phyloP scores from a whole-genome alignment of 2,329 filamentous ascomycete species.

The Colletotrichum tamarilloi region DNA sequence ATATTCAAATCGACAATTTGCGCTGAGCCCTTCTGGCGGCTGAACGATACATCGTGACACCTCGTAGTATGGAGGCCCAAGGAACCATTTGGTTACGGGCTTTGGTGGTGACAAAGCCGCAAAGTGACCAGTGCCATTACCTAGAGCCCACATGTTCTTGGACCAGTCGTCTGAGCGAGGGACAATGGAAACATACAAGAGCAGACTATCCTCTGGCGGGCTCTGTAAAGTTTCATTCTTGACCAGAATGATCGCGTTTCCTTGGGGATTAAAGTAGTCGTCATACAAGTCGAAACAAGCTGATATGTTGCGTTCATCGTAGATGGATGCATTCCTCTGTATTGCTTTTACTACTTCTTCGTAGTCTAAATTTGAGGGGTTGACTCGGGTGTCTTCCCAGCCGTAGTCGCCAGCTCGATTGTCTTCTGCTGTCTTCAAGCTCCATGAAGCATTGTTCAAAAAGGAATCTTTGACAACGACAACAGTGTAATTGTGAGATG shows the following conservation, averaged over 20 bases:
- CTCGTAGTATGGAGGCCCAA: neutral
- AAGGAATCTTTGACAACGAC: constrained; percentile 17
- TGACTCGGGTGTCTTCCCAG: constrained; percentile 5
- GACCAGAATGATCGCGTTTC: neutral
- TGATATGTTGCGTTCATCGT: neutral
- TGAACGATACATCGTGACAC: neutral
- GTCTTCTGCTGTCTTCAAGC: neutral
- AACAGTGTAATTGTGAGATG: constrained; percentile 16
- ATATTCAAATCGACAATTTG: neutral
- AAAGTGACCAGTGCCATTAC: constrained; percentile 2
- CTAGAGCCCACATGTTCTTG: constrained; percentile 19
- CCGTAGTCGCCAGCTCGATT: constrained; percentile 7
- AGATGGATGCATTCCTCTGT: neutral
- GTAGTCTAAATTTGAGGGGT: constrained; percentile 1
- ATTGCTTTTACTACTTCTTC: neutral
- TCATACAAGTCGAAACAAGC: constrained; percentile 6
- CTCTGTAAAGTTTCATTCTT: constrained; percentile 5
- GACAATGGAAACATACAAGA: constrained; percentile 19
- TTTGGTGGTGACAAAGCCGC: neutral
- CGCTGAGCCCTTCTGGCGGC: neutral
- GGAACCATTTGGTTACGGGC: neutral
- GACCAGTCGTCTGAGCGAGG: constrained; percentile 7
- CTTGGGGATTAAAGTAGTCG: constrained; percentile 8
- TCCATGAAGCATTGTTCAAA: neutral
- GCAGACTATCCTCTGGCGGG: neutral